Evolutionary conservation across 768 basidiomycete species (phyloP).

Genomic region (Hebeloma cylindrosporum): DNA sequence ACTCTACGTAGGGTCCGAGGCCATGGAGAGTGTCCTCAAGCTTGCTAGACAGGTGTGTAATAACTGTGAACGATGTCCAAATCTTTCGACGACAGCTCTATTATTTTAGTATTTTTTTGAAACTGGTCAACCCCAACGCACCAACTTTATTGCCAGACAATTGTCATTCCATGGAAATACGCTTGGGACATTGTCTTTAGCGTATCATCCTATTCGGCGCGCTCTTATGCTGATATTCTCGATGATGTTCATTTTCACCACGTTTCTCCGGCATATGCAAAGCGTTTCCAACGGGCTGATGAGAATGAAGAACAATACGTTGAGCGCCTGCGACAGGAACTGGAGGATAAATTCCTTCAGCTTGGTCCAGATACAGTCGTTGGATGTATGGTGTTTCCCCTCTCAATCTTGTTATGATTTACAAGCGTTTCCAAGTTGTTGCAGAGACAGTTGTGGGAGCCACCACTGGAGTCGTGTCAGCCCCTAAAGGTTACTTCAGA

Average conservation of each 20-base stretch:
- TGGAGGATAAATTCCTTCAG: constrained; percentile 83
- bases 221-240: constrained; percentile 63
- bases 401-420: not conserved
- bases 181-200: constrained; percentile 64
- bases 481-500: constrained; percentile 84
- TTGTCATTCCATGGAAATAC: constrained; percentile 89
- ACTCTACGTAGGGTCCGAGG: constrained; percentile 67
- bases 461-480: constrained; percentile 70
- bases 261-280: constrained; percentile 85
- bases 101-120: constrained; percentile 63
- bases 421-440: constrained; percentile 49
- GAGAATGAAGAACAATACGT: constrained; percentile 84
- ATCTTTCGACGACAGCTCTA: not conserved
- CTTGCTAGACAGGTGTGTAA: constrained; percentile 66
- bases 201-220: constrained; percentile 65
- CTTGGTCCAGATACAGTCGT: constrained; percentile 82
- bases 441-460: constrained; percentile 90
- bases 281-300: constrained; percentile 65
- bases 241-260: constrained; percentile 73
- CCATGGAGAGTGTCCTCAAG: constrained; percentile 87
- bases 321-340: constrained; percentile 70
- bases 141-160: constrained; percentile 75
- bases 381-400: constrained; percentile 55
- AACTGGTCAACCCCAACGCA: constrained; percentile 65
- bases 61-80: not conserved